phyloP scores from a whole-genome alignment of 495 filamentous ascomycete genomes.

The Lasiosphaeria hispida region DNA sequence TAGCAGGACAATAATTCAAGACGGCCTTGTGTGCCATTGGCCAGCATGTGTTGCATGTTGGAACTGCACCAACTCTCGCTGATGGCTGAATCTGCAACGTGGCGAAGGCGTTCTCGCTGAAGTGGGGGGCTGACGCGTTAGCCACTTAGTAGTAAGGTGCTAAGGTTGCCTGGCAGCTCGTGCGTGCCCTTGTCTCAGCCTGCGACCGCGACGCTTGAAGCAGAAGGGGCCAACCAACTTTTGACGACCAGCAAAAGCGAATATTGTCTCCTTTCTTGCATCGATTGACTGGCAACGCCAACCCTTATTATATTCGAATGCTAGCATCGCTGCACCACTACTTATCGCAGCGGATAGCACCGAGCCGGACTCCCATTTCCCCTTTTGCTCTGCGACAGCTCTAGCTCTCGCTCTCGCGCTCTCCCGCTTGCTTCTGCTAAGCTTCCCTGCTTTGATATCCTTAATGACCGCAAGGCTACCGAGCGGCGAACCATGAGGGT shows the following conservation, averaged over 20 bases:
- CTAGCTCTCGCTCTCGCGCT: background rate
- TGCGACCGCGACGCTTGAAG: slow-evolving; percentile 1
- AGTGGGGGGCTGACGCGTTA: too few relatives aligned
- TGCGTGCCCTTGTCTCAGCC: slow-evolving; percentile 1
- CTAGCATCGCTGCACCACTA: background rate
- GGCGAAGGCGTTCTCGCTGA: too few relatives aligned
- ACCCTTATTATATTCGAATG: background rate
- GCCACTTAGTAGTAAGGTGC: too few relatives aligned
- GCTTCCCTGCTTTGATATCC: background rate
- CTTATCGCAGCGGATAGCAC: background rate
- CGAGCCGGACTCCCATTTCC: background rate
- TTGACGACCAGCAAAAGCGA: background rate
- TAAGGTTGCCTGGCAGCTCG: too few relatives aligned
- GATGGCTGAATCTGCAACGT: too few relatives aligned
- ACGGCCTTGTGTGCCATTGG: too few relatives aligned
- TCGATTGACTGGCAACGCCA: background rate
- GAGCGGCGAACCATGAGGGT: slow-evolving; percentile 42
- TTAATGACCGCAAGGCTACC: slow-evolving; percentile 27
- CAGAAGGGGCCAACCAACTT: slow-evolving; percentile 1
- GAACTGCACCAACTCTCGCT: too few relatives aligned
- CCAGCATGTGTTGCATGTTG: too few relatives aligned
- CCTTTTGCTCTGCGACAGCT: background rate
- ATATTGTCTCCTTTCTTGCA: background rate
- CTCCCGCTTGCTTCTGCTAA: background rate
- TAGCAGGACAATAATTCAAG: too few relatives aligned